Percentiles rank a stretch among this genome's conserved stretches.
Evolutionary conservation across 768 basidiomycete species (phyloP).

Genomic region (Phlebiopsis flavidoalba): DNA sequence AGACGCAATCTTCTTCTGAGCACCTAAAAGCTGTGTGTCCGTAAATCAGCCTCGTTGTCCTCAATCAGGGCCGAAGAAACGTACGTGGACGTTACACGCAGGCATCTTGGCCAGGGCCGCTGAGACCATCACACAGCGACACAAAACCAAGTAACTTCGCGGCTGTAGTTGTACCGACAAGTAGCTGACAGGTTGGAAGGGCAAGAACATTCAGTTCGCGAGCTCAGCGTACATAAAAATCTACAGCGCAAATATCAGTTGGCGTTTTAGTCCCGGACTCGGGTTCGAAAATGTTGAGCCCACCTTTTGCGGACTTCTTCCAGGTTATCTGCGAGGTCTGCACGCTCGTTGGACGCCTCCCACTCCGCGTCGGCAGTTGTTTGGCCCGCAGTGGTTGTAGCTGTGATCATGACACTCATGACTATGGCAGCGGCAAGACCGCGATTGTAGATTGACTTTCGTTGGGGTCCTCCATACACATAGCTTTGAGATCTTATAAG

Average conservation of each 20-base stretch:
- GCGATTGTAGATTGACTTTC: constrained; percentile 76
- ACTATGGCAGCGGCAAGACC: constrained; percentile 81
- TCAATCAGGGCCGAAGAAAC: constrained; percentile 24
- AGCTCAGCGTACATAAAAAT: constrained; percentile 99
- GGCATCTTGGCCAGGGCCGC: constrained; percentile 92
- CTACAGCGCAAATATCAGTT: constrained; percentile 32
- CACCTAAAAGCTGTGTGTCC: constrained; percentile 73
- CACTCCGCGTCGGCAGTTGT: constrained; percentile 69
- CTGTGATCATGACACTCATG: constrained; percentile 95
- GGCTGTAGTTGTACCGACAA: constrained; percentile 97
- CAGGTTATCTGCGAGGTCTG: constrained; percentile 80
- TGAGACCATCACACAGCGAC: constrained; percentile 94
- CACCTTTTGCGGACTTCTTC: constrained; percentile 90
- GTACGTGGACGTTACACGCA: constrained; percentile 88
- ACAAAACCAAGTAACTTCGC: constrained; percentile 96
- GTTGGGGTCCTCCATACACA: constrained; percentile 75
- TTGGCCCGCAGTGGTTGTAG: constrained; percentile 84
- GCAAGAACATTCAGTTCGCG: constrained; percentile 97
- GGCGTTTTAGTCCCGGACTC: neutral
- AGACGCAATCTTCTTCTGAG: constrained; percentile 86
- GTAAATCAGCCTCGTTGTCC: neutral
- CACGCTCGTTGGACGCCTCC: constrained; percentile 83
- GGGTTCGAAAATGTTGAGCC: constrained; percentile 2
- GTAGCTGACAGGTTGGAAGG: constrained; percentile 96
- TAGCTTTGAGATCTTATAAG: constrained; percentile 1